phyloP scores from a whole-genome alignment of 768 basidiomycete species.

The Crassisporium funariophilum region DNA sequence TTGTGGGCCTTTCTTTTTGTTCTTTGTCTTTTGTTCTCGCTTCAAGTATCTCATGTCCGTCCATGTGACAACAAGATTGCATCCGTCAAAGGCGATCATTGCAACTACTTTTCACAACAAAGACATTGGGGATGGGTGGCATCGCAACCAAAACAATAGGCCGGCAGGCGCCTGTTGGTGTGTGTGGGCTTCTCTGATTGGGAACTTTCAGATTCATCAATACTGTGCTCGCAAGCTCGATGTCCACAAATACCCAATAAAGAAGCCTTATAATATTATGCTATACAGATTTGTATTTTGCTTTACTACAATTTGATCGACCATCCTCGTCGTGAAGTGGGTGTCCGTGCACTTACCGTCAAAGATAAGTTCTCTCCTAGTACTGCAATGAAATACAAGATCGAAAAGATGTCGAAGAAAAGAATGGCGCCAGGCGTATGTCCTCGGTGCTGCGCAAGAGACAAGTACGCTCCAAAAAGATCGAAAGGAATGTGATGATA shows the following conservation, averaged over 20 bases:
- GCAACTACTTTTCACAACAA: not conserved
- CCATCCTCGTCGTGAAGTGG: too few relatives aligned
- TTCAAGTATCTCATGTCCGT: not conserved
- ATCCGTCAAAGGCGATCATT: not conserved
- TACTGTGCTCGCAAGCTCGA: too few relatives aligned
- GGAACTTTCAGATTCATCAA: too few relatives aligned
- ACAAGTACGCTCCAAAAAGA: constrained; percentile 15
- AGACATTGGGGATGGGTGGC: constrained; percentile 3
- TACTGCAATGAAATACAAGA: constrained; percentile 15
- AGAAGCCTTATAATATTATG: too few relatives aligned
- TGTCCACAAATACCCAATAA: too few relatives aligned
- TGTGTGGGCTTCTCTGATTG: not conserved
- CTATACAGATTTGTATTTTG: too few relatives aligned
- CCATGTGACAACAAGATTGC: constrained; percentile 1
- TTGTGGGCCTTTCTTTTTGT: constrained; percentile 1
- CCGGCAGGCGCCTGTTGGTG: not conserved
- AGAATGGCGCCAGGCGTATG: constrained; percentile 21
- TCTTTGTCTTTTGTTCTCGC: constrained; percentile 15
- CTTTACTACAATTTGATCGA: too few relatives aligned
- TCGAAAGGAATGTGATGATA: constrained; percentile 32
- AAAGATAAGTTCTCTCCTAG: constrained; percentile 7
- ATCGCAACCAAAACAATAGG: constrained; percentile 12
- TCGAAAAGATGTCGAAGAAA: constrained; percentile 18
- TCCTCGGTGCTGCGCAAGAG: constrained; percentile 12
- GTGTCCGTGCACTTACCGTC: not conserved